These are phyloP conservation scores for Nepenthes gracilis DNA, from an alignment of 148 eudicot genomes.

Conservation along the genomic window DNA sequence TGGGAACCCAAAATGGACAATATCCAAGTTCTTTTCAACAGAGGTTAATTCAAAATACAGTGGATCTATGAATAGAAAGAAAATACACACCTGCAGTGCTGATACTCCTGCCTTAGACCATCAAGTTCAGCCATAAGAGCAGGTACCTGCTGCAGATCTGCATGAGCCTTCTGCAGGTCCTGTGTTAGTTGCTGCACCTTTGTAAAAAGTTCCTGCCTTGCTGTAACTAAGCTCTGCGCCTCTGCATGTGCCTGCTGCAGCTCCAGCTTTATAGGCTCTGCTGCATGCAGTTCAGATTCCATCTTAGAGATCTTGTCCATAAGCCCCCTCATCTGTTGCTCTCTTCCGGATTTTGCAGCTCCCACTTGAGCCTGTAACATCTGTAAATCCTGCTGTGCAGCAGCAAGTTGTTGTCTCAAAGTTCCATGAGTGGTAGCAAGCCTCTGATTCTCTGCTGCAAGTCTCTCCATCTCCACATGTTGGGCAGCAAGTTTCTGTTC, in stretches of 20 bases:
- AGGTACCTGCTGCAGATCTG: constrained; percentile 68
- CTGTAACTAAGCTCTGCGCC: constrained; percentile 65
- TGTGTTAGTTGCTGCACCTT: constrained; percentile 52
- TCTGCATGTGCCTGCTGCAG: constrained; percentile 74
- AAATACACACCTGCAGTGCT: constrained; percentile 69
- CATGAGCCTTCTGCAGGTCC: constrained; percentile 67
- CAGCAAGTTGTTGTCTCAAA: constrained; percentile 81
- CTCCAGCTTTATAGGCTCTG: constrained; percentile 61
- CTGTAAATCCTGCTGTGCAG: constrained; percentile 79
- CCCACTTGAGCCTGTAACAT: constrained; percentile 57
- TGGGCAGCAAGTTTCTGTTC: constrained; percentile 86
- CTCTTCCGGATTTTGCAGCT: constrained; percentile 56
- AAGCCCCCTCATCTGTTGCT: constrained; percentile 59
- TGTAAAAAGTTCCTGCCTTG: constrained; percentile 70
- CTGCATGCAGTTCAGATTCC: constrained; percentile 67
- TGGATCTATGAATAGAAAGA: neutral
- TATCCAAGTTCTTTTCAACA: neutral
- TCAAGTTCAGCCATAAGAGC: constrained; percentile 65
- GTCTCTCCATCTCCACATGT: constrained; percentile 73
- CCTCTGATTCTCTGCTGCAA: constrained; percentile 77
- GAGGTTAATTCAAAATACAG: neutral
- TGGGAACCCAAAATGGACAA: too few relatives aligned
- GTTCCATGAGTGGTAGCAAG: constrained; percentile 89
- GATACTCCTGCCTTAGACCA: constrained; percentile 77
- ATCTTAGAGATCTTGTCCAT: constrained; percentile 60